These are phyloP conservation scores for Chalciporus sphaerocephalus DNA, from an alignment of 768 basidiomycete species.

Conservation along the genomic window DNA sequence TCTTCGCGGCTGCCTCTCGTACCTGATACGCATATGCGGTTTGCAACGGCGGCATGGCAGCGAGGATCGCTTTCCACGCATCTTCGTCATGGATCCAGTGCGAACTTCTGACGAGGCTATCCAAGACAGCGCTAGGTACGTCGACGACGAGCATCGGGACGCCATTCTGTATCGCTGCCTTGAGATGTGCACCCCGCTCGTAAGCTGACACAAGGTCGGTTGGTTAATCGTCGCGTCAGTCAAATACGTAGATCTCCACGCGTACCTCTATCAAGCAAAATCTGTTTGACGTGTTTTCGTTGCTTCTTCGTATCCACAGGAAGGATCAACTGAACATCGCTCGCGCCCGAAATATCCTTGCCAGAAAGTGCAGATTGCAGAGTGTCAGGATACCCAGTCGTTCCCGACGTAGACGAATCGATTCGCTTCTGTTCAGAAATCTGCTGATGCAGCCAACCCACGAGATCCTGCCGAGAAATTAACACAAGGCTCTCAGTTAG, in stretches of 20 bases:
- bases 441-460: conserved; percentile 70
- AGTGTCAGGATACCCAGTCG: conserved; percentile 40
- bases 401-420: conserved; percentile 63
- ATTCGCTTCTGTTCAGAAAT: conserved; percentile 76
- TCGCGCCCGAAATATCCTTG: conserved; percentile 32
- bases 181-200: conserved; percentile 55
- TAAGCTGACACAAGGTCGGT: conserved; percentile 45
- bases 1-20: conserved; percentile 59
- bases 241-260: neutral
- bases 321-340: conserved; percentile 61
- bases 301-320: conserved; percentile 71
- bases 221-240: no score
- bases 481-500: conserved; percentile 26
- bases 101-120: conserved; percentile 51
- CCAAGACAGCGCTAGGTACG: conserved; percentile 56
- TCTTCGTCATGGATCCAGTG: conserved; percentile 76
- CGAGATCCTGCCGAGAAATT: conserved; percentile 65
- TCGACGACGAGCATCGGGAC: conserved; percentile 73
- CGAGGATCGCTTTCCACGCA: conserved; percentile 57
- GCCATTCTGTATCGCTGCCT: conserved; percentile 52
- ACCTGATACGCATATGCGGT: conserved; percentile 63
- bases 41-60: conserved; percentile 52
- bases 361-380: conserved; percentile 30
- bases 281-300: conserved; percentile 64
- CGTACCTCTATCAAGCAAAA: conserved; percentile 64